Base-by-base conservation (phyloP, 78 protist species). In the Protostelium mycophagum region DNA sequence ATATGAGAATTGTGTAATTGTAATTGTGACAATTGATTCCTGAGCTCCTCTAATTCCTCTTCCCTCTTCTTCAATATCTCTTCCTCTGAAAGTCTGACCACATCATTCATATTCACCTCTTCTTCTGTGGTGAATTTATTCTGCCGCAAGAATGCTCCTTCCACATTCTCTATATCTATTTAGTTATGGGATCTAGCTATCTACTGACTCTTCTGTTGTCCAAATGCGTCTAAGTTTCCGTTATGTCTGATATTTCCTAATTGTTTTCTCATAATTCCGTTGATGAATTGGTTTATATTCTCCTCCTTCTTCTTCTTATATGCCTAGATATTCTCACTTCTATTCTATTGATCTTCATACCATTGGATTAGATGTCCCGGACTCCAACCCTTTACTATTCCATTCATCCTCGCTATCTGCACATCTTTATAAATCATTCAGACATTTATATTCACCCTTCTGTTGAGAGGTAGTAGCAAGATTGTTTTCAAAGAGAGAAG, bases 401-500 rank as follows among this genome's bases (percentile, higher is more conserved):
- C 93, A 90, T 35, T 91, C 94, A 39, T 83, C 34, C 1, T 94
- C 96, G 37, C 94, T 35, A 34, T 94, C 94, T 31, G 86, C 86
- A 28, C 91, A 88, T 16, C 16, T 51, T 25, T 51, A 25, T 16
- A 51, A 51, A 25, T 51, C n/a, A n/a, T n/a, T n/a, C n/a, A n/a
- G n/a, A n/a, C n/a, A n/a, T n/a, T n/a, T n/a, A n/a, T n/a, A n/a
- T n/a, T n/a, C 73, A 51, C 73, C 73, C 31, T 25, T 51, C 73
- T 25, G 16, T 51, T 89, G 91, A 0, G 92, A 88, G 89, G 73
- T 86, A 29, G 88, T 86, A 0, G 94, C 35, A 29, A 85, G 84
- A 87, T 89, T 91, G 35, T 87, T 87, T 84, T 94, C 96, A 37
- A 94, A 89, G 25, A 94, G 88, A 0, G 92, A 87, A 28, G 96